These are phyloP conservation scores for Boletus reticulatus DNA, from an alignment of 768 basidiomycete genomes.

Conservation along the genomic window DNA sequence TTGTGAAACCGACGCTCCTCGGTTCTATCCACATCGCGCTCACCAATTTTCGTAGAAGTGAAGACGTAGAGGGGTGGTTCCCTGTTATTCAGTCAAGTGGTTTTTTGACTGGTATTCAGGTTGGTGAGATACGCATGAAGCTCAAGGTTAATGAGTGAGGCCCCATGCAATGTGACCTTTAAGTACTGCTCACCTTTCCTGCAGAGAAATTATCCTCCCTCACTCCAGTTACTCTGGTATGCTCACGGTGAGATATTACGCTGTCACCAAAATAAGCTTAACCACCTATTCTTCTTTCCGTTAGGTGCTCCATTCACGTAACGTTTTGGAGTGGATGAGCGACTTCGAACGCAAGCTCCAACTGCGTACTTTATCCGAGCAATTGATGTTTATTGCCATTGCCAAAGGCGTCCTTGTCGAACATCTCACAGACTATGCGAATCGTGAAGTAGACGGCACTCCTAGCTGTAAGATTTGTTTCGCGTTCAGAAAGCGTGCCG, in stretches of 20 bases:
- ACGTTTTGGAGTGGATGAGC: slow-evolving; percentile 71
- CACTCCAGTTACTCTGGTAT: slow-evolving; percentile 58
- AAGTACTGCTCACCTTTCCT: slow-evolving; percentile 3
- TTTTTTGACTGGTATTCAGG: slow-evolving; percentile 51
- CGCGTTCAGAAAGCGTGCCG: neutral
- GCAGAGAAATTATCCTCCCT: slow-evolving; percentile 79
- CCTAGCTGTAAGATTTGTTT: slow-evolving; percentile 52
- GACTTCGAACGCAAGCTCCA: slow-evolving; percentile 68
- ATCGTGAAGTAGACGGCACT: slow-evolving; percentile 68
- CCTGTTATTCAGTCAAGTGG: slow-evolving; percentile 59
- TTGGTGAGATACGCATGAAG: slow-evolving; percentile 75
- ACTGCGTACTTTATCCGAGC: slow-evolving; percentile 57
- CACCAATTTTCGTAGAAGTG: slow-evolving; percentile 69
- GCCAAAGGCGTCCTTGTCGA: slow-evolving; percentile 63
- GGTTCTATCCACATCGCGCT: slow-evolving; percentile 67
- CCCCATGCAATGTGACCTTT: neutral
- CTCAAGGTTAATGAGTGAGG: slow-evolving; percentile 72
- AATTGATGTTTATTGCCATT: slow-evolving; percentile 67
- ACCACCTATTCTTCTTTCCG: neutral
- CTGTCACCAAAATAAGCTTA: neutral
- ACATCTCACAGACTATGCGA: slow-evolving; percentile 67
- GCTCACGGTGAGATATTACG: slow-evolving; percentile 46
- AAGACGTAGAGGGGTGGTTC: slow-evolving; percentile 82
- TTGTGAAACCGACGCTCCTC: slow-evolving; percentile 51
- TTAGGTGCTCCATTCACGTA: slow-evolving; percentile 48